Conservation (phyloP, 495 filamentous ascomycete genomes). For the Melanomma pulvis-pyrius region DNA sequence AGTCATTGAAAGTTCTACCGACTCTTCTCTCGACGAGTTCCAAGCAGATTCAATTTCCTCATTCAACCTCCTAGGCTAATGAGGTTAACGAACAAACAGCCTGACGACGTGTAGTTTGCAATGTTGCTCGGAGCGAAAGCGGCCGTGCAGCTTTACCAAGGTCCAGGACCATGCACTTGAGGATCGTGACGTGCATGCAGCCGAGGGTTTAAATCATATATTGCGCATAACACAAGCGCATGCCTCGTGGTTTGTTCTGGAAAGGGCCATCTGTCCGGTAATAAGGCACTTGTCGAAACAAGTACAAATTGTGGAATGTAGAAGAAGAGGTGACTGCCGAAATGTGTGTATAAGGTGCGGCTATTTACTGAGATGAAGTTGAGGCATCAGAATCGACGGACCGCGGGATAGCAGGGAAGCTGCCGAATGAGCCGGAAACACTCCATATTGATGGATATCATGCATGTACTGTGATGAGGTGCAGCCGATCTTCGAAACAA, state of each 20-base stretch:
- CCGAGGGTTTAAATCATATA: slow-evolving; percentile 3
- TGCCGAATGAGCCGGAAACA: slow-evolving; percentile 25
- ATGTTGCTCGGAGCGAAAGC: neutral
- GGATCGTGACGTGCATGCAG: neutral
- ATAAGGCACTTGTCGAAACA: neutral
- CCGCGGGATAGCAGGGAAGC: slow-evolving; percentile 9
- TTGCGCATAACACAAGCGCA: slow-evolving; percentile 1
- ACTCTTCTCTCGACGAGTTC: neutral
- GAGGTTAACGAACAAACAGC: neutral
- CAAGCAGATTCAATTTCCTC: neutral
- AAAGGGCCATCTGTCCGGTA: neutral
- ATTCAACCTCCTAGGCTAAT: slow-evolving; percentile 13
- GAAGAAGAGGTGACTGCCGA: slow-evolving; percentile 15
- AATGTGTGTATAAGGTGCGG: neutral
- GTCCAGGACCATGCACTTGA: neutral
- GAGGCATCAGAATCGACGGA: neutral
- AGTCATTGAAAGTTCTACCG: neutral
- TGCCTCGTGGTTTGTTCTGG: neutral
- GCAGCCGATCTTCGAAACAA: slow-evolving; percentile 5
- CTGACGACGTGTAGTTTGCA: neutral
- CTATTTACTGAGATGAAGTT: slow-evolving; percentile 17
- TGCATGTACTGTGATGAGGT: slow-evolving; percentile 17
- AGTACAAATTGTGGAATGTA: neutral
- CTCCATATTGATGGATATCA: slow-evolving; percentile 18
- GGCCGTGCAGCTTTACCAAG: neutral